phyloP scores from a whole-genome alignment of 192 early-diverging fungal species.

The Umbelopsis ramanniana region DNA sequence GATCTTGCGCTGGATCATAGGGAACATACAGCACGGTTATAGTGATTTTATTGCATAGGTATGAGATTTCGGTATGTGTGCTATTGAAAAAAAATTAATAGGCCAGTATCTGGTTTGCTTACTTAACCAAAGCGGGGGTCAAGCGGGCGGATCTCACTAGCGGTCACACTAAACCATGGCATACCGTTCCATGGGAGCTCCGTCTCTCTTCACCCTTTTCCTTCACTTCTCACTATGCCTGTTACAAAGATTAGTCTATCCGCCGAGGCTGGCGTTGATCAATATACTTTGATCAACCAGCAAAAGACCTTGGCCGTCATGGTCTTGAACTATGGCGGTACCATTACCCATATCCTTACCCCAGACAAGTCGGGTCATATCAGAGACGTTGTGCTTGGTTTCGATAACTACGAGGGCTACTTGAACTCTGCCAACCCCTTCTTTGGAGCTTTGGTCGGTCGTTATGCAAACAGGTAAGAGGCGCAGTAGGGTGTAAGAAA shows the following conservation, averaged over 20 bases:
- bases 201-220: neutral
- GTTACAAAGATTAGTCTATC: constrained; percentile 29
- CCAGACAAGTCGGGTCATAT: constrained; percentile 52
- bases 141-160: neutral
- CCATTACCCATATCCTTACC: constrained; percentile 68
- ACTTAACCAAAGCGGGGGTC: too few species aligned
- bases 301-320: constrained; percentile 38
- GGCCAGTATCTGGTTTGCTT: too few species aligned
- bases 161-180: neutral
- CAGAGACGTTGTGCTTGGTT: constrained; percentile 80
- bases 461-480: constrained; percentile 71
- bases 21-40: too few species aligned
- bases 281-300: constrained; percentile 41
- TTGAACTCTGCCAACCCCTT: constrained; percentile 61
- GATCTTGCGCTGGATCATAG: too few species aligned
- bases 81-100: too few species aligned
- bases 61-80: too few species aligned
- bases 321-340: constrained; percentile 70
- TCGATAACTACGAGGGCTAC: constrained; percentile 58
- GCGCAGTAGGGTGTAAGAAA: neutral
- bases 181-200: neutral
- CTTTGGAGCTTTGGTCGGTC: constrained; percentile 80
- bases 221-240: constrained; percentile 26
- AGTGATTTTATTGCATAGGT: too few species aligned
- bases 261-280: constrained; percentile 25